Conservation (phyloP, 2,329 filamentous ascomycete species). For the Nigrospora sphaerica region DNA sequence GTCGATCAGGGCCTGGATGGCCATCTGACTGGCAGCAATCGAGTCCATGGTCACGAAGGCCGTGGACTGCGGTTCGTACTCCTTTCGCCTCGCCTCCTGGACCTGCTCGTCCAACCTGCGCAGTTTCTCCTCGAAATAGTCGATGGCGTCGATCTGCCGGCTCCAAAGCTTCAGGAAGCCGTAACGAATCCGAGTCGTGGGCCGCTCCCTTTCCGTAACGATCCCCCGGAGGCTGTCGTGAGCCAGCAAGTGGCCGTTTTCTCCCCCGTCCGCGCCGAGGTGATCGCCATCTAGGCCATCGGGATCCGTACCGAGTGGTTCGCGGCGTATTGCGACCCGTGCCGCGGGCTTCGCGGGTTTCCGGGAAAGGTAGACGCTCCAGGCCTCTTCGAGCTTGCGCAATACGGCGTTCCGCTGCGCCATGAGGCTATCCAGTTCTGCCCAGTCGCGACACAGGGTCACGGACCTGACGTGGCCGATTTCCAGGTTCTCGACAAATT, state of each 20-base stretch:
- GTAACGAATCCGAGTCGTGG: conserved; percentile 69
- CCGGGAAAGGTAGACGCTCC: conserved; percentile 68
- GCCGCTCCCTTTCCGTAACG: conserved; percentile 42
- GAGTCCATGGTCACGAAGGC: conserved; percentile 98
- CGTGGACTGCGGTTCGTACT: conserved; percentile 71
- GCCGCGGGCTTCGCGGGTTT: conserved; percentile 32
- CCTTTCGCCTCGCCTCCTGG: conserved; percentile 59
- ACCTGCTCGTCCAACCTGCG: conserved; percentile 73
- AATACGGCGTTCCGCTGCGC: conserved; percentile 58
- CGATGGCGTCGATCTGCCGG: conserved; percentile 78
- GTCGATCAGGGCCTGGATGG: conserved; percentile 88
- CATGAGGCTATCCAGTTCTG: conserved; percentile 68
- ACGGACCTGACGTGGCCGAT: conserved; percentile 89
- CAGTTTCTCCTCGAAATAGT: conserved; percentile 87
- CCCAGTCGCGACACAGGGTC: conserved; percentile 82
- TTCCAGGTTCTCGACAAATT: conserved; percentile 77
- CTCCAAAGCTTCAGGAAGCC: conserved; percentile 67
- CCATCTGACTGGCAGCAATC: conserved; percentile 88
- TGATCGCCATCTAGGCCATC: conserved; percentile 25
- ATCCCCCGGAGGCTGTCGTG: conserved; percentile 32
- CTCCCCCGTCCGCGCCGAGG: conserved; percentile 42
- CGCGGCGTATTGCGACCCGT: conserved; percentile 8
- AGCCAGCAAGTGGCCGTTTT: conserved; percentile 54
- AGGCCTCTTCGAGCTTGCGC: conserved; percentile 72
- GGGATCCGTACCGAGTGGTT: neutral